Conservation (phyloP, 768 basidiomycete species). For the Tulasnella sp. region DNA sequence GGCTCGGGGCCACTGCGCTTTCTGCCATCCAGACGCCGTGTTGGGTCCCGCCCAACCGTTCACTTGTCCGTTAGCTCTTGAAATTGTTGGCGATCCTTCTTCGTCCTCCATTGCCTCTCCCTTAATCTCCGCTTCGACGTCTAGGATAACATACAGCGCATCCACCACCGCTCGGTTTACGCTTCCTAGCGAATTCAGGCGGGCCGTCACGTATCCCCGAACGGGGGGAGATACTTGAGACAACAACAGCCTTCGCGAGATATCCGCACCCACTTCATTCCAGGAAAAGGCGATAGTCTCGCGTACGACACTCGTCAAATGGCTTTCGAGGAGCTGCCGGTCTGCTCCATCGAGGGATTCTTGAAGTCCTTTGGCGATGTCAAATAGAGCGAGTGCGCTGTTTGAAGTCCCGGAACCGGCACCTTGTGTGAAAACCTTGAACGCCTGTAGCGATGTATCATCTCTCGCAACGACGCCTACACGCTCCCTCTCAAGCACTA, state of each 20-base stretch:
- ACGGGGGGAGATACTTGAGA: conserved; percentile 58
- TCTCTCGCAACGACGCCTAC: conserved; percentile 60
- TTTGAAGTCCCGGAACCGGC: not conserved
- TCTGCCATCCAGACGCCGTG: conserved; percentile 29
- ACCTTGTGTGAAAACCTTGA: conserved; percentile 18
- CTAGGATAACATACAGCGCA: conserved; percentile 50
- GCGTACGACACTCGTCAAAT: conserved; percentile 58
- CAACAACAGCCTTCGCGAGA: conserved; percentile 42
- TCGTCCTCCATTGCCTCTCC: conserved; percentile 62
- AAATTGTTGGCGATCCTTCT: not conserved
- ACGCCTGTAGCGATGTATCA: conserved; percentile 60
- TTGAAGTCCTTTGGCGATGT: conserved; percentile 14
- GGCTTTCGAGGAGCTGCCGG: conserved; percentile 48
- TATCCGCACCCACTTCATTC: conserved; percentile 47
- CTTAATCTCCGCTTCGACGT: conserved; percentile 67
- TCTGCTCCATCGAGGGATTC: conserved; percentile 15
- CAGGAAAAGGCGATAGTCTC: conserved; percentile 78
- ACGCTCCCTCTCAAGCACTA: conserved; percentile 76
- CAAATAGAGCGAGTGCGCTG: not conserved
- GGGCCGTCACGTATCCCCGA: conserved; percentile 52
- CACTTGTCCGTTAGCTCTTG: not conserved
- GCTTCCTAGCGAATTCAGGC: conserved; percentile 43
- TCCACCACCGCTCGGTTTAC: conserved; percentile 41
- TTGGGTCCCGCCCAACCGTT: conserved; percentile 6
- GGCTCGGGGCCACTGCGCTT: conserved; percentile 61